Percentiles rank a stretch among this genome's conserved stretches.
These are phyloP conservation scores for Talaromyces sp. DNA, from an alignment of 2,329 filamentous ascomycete genomes.

Conservation along the genomic window DNA sequence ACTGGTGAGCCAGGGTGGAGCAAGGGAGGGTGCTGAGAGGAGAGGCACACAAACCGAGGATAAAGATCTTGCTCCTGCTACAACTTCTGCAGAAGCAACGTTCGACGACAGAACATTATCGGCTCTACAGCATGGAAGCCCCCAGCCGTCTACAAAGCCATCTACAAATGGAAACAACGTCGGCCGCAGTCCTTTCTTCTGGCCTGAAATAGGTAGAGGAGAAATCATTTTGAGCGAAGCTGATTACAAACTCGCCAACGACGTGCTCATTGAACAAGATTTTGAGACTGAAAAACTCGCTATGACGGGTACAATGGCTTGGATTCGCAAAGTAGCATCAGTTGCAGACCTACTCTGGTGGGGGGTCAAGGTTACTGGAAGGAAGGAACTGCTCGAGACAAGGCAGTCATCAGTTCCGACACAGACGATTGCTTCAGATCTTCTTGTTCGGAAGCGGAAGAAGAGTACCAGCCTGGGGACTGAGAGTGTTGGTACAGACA, in stretches of 20 bases:
- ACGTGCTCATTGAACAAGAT: slow-evolving; percentile 39
- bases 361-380: slow-evolving; percentile 33
- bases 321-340: slow-evolving; percentile 38
- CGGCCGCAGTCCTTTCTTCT: slow-evolving; percentile 27
- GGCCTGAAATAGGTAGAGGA: slow-evolving; percentile 30
- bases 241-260: slow-evolving; percentile 38
- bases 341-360: slow-evolving; percentile 34
- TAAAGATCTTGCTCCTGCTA: not conserved
- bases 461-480: slow-evolving; percentile 16
- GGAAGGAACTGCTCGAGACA: slow-evolving; percentile 17
- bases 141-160: not conserved
- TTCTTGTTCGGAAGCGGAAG: slow-evolving; percentile 37
- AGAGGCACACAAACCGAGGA: not conserved
- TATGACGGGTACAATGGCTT: slow-evolving; percentile 37
- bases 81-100: slow-evolving; percentile 21
- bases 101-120: slow-evolving; percentile 13
- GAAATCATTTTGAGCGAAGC: slow-evolving; percentile 34
- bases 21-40: not conserved
- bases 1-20: slow-evolving; percentile 18
- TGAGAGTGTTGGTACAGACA: not conserved
- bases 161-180: slow-evolving; percentile 10
- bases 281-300: slow-evolving; percentile 37
- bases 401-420: slow-evolving; percentile 16
- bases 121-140: not conserved
- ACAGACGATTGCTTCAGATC: slow-evolving; percentile 26